Percentiles rank a stretch among this genome's conserved stretches.
Evolutionary conservation across 345 rosid genomes (phyloP).

Genomic region (Camelina neglecta): DNA sequence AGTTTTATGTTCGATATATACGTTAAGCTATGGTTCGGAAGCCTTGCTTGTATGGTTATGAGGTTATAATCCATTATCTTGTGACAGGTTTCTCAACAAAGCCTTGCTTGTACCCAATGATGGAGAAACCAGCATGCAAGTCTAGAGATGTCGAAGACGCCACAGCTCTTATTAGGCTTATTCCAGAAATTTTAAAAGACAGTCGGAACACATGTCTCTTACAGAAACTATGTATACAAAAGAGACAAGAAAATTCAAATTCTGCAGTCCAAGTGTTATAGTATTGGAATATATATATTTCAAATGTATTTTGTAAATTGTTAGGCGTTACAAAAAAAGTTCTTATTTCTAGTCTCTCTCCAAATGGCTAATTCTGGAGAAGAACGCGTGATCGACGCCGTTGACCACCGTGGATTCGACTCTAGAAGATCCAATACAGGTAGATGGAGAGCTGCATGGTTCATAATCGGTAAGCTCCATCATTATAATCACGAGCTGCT

Average conservation of each 20-base stretch:
- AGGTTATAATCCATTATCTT: not conserved
- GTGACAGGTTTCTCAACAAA: slow-evolving; percentile 49
- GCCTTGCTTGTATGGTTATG: not conserved
- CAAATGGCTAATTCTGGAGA: not conserved
- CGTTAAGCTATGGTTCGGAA: not conserved
- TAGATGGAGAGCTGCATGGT: slow-evolving; percentile 43
- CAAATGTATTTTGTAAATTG: no score
- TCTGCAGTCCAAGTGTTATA: no score
- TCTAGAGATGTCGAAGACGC: slow-evolving; percentile 56
- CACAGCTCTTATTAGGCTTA: slow-evolving; percentile 50
- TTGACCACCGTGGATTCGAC: slow-evolving; percentile 30
- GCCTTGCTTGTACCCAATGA: slow-evolving; percentile 47
- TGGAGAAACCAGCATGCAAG: slow-evolving; percentile 30
- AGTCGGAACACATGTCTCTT: no score
- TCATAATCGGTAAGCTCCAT: slow-evolving; percentile 34
- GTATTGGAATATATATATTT: no score
- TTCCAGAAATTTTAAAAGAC: slow-evolving; percentile 33
- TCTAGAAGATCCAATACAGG: slow-evolving; percentile 34
- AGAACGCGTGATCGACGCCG: slow-evolving; percentile 29
- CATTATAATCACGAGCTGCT: not conserved
- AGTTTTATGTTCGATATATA: slow-evolving; percentile 50
- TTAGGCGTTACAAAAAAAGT: no score
- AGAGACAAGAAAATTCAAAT: no score
- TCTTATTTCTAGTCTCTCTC: no score
- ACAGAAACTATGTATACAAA: no score